phyloP scores from a whole-genome alignment of 192 early-diverging fungal genomes.

The Coemansia reversa region DNA sequence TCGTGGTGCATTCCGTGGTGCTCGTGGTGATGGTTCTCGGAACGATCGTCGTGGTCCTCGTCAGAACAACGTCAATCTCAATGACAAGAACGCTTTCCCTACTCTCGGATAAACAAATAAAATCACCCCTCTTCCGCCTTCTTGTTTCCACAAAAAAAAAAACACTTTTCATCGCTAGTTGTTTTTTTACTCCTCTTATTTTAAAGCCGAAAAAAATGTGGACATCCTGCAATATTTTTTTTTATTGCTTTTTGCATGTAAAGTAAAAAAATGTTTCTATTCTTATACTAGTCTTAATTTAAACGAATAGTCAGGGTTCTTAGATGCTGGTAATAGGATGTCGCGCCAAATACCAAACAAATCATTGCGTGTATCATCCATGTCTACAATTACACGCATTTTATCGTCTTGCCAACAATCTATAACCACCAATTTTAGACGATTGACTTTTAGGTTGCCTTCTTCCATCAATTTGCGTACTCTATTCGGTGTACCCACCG shows the following conservation, averaged over 20 bases:
- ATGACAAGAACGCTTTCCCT: constrained; percentile 73
- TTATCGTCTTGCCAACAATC: constrained; percentile 55
- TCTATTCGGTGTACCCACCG: constrained; percentile 51
- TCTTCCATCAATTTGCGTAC: constrained; percentile 37
- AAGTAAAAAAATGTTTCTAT: too few species aligned
- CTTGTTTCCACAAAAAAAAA: not conserved
- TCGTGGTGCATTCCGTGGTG: constrained; percentile 63
- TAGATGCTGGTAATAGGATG: constrained; percentile 33
- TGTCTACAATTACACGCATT: constrained; percentile 52
- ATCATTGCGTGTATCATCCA: constrained; percentile 47
- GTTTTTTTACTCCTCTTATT: too few species aligned
- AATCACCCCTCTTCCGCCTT: not conserved
- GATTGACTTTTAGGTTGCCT: constrained; percentile 32
- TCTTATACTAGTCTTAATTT: constrained; percentile 39
- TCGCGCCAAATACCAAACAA: constrained; percentile 51
- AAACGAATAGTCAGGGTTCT: constrained; percentile 39
- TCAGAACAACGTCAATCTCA: constrained; percentile 58
- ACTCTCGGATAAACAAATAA: constrained; percentile 37
- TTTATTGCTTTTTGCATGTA: too few species aligned
- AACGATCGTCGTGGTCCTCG: constrained; percentile 55
- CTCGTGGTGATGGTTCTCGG: constrained; percentile 47
- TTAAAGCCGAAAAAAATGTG: too few species aligned
- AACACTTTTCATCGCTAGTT: not conserved
- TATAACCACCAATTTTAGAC: constrained; percentile 39
- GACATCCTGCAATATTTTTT: too few species aligned